These are phyloP conservation scores for Suillus subalutaceus DNA, from an alignment of 768 basidiomycete genomes.

Conservation along the genomic window DNA sequence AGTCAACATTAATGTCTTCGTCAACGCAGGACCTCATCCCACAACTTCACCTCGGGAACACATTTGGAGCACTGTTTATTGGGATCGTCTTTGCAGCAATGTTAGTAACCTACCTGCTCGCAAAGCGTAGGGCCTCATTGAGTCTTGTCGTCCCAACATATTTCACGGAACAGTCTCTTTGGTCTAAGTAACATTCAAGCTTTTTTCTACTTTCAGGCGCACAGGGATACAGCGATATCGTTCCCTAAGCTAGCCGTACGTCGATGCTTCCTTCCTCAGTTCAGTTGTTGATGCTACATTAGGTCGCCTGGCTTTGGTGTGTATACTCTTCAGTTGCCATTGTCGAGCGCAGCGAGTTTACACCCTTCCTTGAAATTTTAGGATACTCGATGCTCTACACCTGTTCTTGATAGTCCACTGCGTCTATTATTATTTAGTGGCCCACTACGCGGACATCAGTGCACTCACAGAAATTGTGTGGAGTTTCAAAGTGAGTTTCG, in stretches of 20 bases:
- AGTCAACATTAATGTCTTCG: background rate
- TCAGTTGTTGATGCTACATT: background rate
- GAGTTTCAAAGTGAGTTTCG: conserved; percentile 3
- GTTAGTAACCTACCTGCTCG: background rate
- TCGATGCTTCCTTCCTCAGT: background rate
- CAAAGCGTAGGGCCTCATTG: too few relatives aligned
- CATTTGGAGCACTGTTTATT: background rate
- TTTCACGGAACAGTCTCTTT: conserved; percentile 1
- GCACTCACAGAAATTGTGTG: conserved; percentile 3
- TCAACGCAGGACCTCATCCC: background rate
- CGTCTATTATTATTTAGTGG: background rate
- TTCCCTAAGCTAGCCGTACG: background rate
- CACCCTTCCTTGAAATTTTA: background rate
- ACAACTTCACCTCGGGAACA: background rate
- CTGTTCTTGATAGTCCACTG: background rate
- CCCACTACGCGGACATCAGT: background rate
- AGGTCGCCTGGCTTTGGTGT: conserved; percentile 3
- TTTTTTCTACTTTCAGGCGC: conserved; percentile 5
- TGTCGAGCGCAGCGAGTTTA: background rate
- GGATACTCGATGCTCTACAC: background rate
- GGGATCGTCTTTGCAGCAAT: background rate
- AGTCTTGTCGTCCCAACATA: background rate
- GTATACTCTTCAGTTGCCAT: background rate
- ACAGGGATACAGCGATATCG: background rate
- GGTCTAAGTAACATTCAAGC: conserved; percentile 3